Base-by-base conservation (phyloP, 2,329 filamentous ascomycete genomes). In the Teratosphaeria epicoccoides region DNA sequence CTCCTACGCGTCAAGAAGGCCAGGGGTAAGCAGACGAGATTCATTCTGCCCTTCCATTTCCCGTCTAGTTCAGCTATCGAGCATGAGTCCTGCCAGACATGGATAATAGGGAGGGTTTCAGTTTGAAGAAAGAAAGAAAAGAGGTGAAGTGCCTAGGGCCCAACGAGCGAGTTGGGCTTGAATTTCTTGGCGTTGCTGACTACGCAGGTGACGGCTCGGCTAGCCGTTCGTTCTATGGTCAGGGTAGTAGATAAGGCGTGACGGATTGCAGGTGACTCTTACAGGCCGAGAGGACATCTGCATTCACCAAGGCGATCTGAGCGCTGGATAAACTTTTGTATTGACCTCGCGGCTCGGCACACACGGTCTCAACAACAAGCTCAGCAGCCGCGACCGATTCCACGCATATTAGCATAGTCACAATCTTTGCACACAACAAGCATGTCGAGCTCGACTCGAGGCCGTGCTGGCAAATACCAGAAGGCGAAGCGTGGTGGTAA, bases 401-500 rank as follows among this genome's bases (percentile, higher is more conserved):
- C 44, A 6, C 23, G 14, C 22, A 24, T 14, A 14, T 4, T 28
- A 14, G 44, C 23, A 23, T 20, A 24, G 17, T n/a, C 23, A 46
- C 25, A 14, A n/a, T 4, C 14, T 48, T 14, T 11, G n/a, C 40
- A 5, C 14, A 40, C 5, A 6, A 17, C 33, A 9, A 28, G 29
- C 17, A 52, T 78, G 69, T 75, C 84, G 55, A 64, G 60, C 55
- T 70, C 70, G 61, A 69, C 70, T 60, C 69, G 88, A 68, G 89
- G 88, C 62, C 86, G 90, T 67, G 89, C 86, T 64, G 88, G 90
- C 72, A 97, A 97, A 74, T 95, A 91, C 71, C 87, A 83, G 75
- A 97, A 96, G 76, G 88, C 85, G 61, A 89, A 88, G 62, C 81
- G 91, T 73, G 91, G 91, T 78, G 90, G 91, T 91, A 73, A 62